Evolutionary conservation across 495 filamentous ascomycete genomes (phyloP).

Genomic region (Immersiella caudata): DNA sequence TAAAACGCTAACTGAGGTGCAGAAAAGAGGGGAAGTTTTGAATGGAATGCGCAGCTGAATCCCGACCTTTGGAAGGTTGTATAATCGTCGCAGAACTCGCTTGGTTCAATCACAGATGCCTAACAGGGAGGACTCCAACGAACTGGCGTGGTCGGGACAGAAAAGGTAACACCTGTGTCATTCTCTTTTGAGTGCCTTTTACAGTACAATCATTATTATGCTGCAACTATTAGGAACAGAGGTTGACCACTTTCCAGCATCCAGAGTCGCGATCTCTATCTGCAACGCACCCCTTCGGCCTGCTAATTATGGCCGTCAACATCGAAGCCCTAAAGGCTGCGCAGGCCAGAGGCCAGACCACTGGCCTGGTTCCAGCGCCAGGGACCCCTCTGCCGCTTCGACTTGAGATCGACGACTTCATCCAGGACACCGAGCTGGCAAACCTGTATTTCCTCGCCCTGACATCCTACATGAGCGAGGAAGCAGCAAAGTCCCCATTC

Average conservation of each 20-base stretch:
- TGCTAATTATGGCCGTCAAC: not conserved
- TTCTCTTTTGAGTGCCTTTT: too few species aligned
- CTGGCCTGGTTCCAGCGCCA: not conserved
- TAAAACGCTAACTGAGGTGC: not conserved
- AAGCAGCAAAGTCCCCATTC: not conserved
- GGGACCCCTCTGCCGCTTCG: not conserved
- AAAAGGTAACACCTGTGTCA: too few species aligned
- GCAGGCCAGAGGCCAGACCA: not conserved
- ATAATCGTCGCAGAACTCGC: too few species aligned
- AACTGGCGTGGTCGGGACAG: too few species aligned
- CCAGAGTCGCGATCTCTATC: not conserved
- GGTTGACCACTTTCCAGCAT: not conserved
- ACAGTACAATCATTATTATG: too few species aligned
- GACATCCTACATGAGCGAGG: not conserved
- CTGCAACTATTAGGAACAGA: not conserved
- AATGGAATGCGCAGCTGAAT: not conserved
- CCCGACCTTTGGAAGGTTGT: not conserved
- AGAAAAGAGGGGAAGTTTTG: not conserved
- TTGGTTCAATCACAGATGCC: too few species aligned
- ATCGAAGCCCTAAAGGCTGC: not conserved
- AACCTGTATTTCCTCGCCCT: constrained; percentile 4
- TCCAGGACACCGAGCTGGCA: constrained; percentile 2
- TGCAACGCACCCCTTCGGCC: not conserved
- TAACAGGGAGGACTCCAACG: too few species aligned
- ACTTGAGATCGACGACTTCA: constrained; percentile 11